Conservation (phyloP, 768 basidiomycete genomes). For the Russula dissimulans region DNA sequence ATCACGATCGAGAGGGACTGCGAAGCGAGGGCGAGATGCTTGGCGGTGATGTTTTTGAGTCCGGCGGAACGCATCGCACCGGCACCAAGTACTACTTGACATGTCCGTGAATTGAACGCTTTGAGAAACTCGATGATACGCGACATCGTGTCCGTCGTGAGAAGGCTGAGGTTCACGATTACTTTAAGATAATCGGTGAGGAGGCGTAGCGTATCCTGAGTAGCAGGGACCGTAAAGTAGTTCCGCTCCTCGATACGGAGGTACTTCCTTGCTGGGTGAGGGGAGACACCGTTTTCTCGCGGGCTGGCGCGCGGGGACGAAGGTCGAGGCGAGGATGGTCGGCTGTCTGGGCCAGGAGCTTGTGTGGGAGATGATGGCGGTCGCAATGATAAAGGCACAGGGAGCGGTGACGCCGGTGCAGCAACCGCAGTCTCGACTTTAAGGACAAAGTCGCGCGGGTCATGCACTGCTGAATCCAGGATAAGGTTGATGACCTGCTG, state of each 20-base stretch:
- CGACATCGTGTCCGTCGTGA: slow-evolving; percentile 94
- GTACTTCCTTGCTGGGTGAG: slow-evolving; percentile 37
- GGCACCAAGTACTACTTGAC: slow-evolving; percentile 95
- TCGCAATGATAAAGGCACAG: slow-evolving; percentile 18
- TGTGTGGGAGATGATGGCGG: slow-evolving; percentile 25
- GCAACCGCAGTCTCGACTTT: slow-evolving; percentile 20
- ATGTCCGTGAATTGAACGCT: slow-evolving; percentile 95
- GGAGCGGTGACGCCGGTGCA: slow-evolving; percentile 23
- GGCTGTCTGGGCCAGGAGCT: slow-evolving; percentile 18
- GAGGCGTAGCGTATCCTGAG: slow-evolving; percentile 60
- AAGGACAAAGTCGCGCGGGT: slow-evolving; percentile 62
- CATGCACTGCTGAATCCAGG: slow-evolving; percentile 71
- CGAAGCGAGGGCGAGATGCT: slow-evolving; percentile 92
- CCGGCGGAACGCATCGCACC: slow-evolving; percentile 99
- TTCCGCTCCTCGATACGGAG: slow-evolving; percentile 72
- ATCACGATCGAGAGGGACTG: slow-evolving; percentile 93
- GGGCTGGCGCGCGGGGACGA: slow-evolving; percentile 14
- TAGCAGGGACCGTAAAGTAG: slow-evolving; percentile 84
- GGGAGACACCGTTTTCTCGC: slow-evolving; percentile 18
- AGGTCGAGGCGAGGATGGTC: slow-evolving; percentile 11
- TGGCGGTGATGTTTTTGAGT: slow-evolving; percentile 95
- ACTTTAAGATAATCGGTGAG: slow-evolving; percentile 82
- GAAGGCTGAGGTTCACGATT: slow-evolving; percentile 76
- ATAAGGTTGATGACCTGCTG: slow-evolving; percentile 70
- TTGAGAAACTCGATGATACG: slow-evolving; percentile 93